Percentiles rank a stretch among this genome's conserved stretches.
These are phyloP conservation scores for Eimeria acervulina DNA, from an alignment of 169 alveolate genomes.

Conservation along the genomic window DNA sequence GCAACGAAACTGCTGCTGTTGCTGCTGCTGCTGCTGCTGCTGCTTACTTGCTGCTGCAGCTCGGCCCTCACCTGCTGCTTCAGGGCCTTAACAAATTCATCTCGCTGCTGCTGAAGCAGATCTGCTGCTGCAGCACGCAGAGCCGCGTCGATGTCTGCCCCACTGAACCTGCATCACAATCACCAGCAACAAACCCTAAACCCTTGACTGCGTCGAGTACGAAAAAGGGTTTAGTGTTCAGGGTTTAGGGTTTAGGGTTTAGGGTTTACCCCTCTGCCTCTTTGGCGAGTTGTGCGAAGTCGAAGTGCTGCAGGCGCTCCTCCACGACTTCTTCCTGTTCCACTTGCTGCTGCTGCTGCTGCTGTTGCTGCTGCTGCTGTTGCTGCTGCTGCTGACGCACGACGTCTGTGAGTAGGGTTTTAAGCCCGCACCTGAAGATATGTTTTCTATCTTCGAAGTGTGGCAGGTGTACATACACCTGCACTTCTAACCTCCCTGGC, in stretches of 20 bases:
- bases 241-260: conserved; percentile 92
- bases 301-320: neutral
- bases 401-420: conserved; percentile 91
- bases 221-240: too few relatives aligned
- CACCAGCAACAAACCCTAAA: too few relatives aligned
- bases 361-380: neutral
- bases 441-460: conserved; percentile 94
- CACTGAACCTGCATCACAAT: conserved; percentile 81
- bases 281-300: conserved; percentile 88
- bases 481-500: conserved; percentile 98
- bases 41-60: conserved; percentile 45
- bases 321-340: conserved; percentile 17
- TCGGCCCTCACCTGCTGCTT: conserved; percentile 27
- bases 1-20: neutral
- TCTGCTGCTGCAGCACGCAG: conserved; percentile 81
- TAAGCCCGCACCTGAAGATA: conserved; percentile 93
- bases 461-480: conserved; percentile 98
- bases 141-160: conserved; percentile 86
- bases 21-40: conserved; percentile 47
- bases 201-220: neutral
- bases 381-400: conserved; percentile 85
- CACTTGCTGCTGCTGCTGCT: neutral
- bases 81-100: neutral
- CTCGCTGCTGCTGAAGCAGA: conserved; percentile 60
- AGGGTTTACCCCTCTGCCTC: conserved; percentile 87